A percentile compares a stretch with the other conserved stretches of the same genome.
phyloP scores from a whole-genome alignment of 306 rosid genomes.

The Vicia faba region DNA sequence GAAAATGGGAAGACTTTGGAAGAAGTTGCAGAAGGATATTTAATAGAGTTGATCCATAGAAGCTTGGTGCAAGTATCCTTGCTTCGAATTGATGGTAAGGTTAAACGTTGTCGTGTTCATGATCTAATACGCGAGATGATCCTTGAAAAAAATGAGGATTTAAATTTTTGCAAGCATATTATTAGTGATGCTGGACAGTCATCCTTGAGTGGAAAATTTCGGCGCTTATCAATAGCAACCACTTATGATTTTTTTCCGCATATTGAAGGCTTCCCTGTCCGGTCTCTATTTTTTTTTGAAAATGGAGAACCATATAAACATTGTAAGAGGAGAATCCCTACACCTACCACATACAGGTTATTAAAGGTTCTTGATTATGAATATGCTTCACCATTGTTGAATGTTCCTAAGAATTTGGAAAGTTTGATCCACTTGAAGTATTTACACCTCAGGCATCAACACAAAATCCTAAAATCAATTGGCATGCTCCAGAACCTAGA shows the following conservation, averaged over 20 bases:
- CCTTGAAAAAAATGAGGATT: neutral
- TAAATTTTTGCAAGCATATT: neutral
- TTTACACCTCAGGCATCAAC: neutral
- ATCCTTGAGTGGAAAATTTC: neutral
- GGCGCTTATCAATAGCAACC: neutral
- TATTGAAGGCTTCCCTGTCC: neutral
- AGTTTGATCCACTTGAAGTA: neutral
- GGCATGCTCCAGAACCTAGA: conserved; percentile 14
- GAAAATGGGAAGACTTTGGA: neutral
- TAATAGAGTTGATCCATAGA: conserved; percentile 2
- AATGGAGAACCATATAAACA: neutral
- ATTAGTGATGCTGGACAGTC: neutral
- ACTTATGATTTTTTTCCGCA: neutral
- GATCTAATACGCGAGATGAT: neutral
- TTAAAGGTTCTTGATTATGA: neutral
- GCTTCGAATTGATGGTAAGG: neutral
- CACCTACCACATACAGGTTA: neutral
- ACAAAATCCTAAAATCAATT: neutral
- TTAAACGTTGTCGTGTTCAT: neutral
- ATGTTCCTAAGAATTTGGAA: neutral
- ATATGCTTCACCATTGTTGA: neutral
- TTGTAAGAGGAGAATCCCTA: neutral
- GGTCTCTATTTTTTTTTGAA: neutral
- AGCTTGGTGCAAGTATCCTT: conserved; percentile 18
- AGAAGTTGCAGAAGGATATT: conserved; percentile 1